Evolutionary conservation across 2,329 filamentous ascomycete genomes (phyloP), one percentile per base, ranked within the genome.

Genomic region (Gyromitra esculenta): DNA sequence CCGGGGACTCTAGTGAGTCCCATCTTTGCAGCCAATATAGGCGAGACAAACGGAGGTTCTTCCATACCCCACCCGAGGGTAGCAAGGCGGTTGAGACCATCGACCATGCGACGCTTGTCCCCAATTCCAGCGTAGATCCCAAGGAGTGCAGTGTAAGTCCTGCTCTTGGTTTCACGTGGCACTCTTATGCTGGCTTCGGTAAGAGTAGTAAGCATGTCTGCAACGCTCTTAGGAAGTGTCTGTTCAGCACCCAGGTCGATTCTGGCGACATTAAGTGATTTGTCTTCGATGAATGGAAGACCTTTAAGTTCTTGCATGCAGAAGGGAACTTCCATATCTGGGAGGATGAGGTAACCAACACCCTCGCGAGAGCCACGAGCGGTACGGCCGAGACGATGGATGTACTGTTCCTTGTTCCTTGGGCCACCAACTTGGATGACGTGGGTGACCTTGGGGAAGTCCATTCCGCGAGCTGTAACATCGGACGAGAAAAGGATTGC

Each of bases 401-500:
- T 91, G 81, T 94, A 94, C 48, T 90, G 88, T 82, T 93, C 91
- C 37, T 89, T 87, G 77, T 88, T 87, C 3, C 86, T 84, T 1
- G 92, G 90, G 3, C 88, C 81, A 78, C 92, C 90, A 15, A 92
- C 82, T 81, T 94, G 92, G 75, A 94, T 90, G 77, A 94, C 91
- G 81, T 93, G 91, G n/a, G 90, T 91, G 25, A 94, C 92, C 68
- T 89, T 86, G 37, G 92, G 92, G 84, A 94, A 94, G 82, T 95
- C 92, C 90, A 95, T 93, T 79, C 92, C 92, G 83, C 92, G 87
- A 11, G 92, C 91, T 5, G 91, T 92, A 41, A 95, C 92, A 83
- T 95, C 92, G 1, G 92, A 92, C 1, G 92, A 92, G 82, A 94
- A 88, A 59, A 94, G 86, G 72, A 95, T 86, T 48, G 85, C 85